These are phyloP conservation scores for Annulohypoxylon maeteangense DNA, from an alignment of 495 filamentous ascomycete species.

Conservation along the genomic window DNA sequence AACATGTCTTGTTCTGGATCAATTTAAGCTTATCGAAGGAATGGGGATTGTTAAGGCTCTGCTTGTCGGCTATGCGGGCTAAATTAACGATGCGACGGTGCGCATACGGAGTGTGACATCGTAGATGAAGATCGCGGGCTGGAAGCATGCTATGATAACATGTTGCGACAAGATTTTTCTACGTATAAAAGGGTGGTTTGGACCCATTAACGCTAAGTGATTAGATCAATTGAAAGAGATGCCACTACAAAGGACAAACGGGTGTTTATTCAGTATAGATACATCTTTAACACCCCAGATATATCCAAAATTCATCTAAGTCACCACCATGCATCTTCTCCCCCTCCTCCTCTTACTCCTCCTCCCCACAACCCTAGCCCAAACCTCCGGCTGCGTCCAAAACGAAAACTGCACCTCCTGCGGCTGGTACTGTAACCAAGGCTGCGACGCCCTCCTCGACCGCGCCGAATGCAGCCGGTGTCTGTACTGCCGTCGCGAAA, in stretches of 20 bases:
- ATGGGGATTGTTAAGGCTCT: background rate
- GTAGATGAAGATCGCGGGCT: constrained; percentile 7
- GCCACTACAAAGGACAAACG: background rate
- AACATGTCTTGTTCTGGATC: constrained; percentile 3
- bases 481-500: constrained; percentile 45
- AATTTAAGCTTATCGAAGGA: constrained; percentile 8
- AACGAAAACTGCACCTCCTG: constrained; percentile 17
- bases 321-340: constrained; percentile 7
- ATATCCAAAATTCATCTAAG: background rate
- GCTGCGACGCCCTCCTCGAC: constrained; percentile 22
- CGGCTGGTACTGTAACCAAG: constrained; percentile 39
- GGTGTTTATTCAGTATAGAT: background rate
- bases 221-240: background rate
- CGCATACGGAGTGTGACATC: constrained; percentile 14
- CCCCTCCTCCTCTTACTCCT: constrained; percentile 9
- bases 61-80: constrained; percentile 24
- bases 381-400: background rate
- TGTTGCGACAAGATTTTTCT: background rate
- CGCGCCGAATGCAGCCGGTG: constrained; percentile 28
- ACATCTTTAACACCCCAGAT: background rate
- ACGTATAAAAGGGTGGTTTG: constrained; percentile 8
- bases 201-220: background rate
- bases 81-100: constrained; percentile 23
- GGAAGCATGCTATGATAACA: constrained; percentile 15
- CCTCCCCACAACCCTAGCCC: background rate